Evolutionary conservation across 2,329 filamentous ascomycete genomes (phyloP), one percentile per base, ranked within the genome.

Genomic region (Nemania bipapillata): DNA sequence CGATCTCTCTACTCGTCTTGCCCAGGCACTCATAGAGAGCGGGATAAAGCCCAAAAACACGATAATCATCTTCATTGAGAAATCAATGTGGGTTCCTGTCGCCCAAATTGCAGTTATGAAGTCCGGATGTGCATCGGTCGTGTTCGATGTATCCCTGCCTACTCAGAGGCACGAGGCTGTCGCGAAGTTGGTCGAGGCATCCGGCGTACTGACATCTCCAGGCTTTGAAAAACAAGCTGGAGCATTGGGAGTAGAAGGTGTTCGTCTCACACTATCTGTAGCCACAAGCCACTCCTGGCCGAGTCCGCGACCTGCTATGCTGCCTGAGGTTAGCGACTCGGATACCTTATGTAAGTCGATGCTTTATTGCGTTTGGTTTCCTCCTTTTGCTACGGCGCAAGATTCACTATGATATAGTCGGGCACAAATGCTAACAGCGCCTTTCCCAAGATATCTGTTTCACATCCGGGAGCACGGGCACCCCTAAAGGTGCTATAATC

Each of bases 1-100:
- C n/a, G 57, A 55, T 9, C 26, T 61, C 26, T 66, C 64, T 12
- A 62, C 64, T 17, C 40, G 57, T 17, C 57, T 62, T 12, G 57
- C 64, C 40, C 17, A 58, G 12, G 6, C 7, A 8, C 24, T 52
- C 20, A 6, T 52, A 9, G 11, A 52, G 24, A 3, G 12, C 12
- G 26, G 49, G 12, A 28, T 52, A 26, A 17, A 30, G 12, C 49
- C 49, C 3, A n/a, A 17, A 5, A 28, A 17, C 26, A 52, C 22
- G 4, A n/a, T 52, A 4, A 22, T 30, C 2, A 15, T 52, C 12
- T 52, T 17, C 22, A 28, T 52, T 17, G 49, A 52, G 15, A 52
- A 52, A 30, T 52, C 49, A 15, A 52, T 7, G 24, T 52, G 22
- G 22, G 26, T n/a, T 7, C 26, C 49, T 17, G 49, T 52, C 9